Evolutionary conservation across 2,329 filamentous ascomycete species (phyloP).

Genomic region (Colletotrichum plurivorum): DNA sequence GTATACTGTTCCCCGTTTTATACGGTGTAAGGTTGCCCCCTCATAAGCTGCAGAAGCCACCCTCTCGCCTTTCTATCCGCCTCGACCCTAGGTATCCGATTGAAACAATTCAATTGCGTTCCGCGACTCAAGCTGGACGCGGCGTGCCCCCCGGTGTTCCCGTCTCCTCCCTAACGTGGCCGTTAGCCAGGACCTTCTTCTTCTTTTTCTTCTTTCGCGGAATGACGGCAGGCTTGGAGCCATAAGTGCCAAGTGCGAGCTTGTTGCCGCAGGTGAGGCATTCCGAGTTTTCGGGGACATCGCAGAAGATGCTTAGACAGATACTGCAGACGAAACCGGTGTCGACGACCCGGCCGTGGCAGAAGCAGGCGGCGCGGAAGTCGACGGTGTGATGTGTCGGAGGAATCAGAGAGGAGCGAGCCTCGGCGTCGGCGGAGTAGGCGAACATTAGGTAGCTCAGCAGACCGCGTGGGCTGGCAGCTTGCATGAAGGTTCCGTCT

Average conservation of each 20-base stretch:
- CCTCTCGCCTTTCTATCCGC: too few relatives aligned
- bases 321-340: constrained; percentile 96
- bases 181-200: constrained; percentile 69
- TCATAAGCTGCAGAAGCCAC: too few relatives aligned
- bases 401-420: constrained; percentile 75
- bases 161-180: constrained; percentile 67
- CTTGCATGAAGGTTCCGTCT: constrained; percentile 68
- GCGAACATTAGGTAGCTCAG: constrained; percentile 96
- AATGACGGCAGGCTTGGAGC: constrained; percentile 82
- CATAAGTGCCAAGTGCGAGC: constrained; percentile 82
- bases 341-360: constrained; percentile 91
- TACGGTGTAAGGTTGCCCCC: background rate
- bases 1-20: background rate
- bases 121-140: constrained; percentile 52
- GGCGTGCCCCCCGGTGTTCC: constrained; percentile 74
- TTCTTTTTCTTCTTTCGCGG: constrained; percentile 82
- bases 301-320: constrained; percentile 94
- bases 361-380: constrained; percentile 98
- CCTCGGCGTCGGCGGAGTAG: constrained; percentile 77
- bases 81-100: too few relatives aligned
- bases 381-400: constrained; percentile 91
- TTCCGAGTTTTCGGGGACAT: constrained; percentile 71
- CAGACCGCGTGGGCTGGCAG: constrained; percentile 76
- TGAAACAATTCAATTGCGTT: too few relatives aligned
- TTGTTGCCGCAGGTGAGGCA: constrained; percentile 89